These are phyloP conservation scores for Microthlaspi erraticum DNA, from an alignment of 345 rosid genomes.

Conservation along the genomic window DNA sequence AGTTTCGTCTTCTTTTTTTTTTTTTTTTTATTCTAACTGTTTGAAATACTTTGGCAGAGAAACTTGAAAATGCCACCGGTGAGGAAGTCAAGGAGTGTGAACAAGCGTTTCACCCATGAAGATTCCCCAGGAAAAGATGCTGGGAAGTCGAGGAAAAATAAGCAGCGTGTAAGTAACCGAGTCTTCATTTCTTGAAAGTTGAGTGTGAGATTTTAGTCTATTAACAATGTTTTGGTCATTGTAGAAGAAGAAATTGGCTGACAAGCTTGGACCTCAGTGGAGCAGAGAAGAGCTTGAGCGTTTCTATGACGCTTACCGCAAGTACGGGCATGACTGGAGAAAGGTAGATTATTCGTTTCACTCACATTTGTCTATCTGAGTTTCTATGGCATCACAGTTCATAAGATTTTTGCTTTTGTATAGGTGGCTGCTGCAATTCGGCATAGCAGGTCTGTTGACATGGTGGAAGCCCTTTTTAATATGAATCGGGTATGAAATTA, in stretches of 20 bases:
- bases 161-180: conserved; percentile 60
- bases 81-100: conserved; percentile 77
- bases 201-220: conserved; percentile 25
- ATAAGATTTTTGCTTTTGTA: conserved; percentile 20
- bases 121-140: conserved; percentile 66
- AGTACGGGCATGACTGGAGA: conserved; percentile 89
- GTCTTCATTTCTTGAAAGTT: conserved; percentile 10
- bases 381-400: conserved; percentile 10
- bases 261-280: conserved; percentile 95
- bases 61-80: conserved; percentile 66
- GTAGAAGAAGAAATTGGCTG: conserved; percentile 78
- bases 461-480: conserved; percentile 89
- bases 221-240: conserved; percentile 32
- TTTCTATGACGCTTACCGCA: conserved; percentile 86
- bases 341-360: conserved; percentile 52
- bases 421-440: conserved; percentile 72
- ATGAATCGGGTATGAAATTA: conserved; percentile 68
- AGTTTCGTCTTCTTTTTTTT: background rate
- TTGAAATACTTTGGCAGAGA: conserved; percentile 41
- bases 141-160: conserved; percentile 59
- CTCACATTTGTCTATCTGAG: background rate
- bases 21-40: too few species aligned
- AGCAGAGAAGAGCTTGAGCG: conserved; percentile 78
- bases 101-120: conserved; percentile 73
- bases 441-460: conserved; percentile 74